Evolutionary conservation across 495 filamentous ascomycete genomes (phyloP).

Genomic region (Acidiella bohemica): DNA sequence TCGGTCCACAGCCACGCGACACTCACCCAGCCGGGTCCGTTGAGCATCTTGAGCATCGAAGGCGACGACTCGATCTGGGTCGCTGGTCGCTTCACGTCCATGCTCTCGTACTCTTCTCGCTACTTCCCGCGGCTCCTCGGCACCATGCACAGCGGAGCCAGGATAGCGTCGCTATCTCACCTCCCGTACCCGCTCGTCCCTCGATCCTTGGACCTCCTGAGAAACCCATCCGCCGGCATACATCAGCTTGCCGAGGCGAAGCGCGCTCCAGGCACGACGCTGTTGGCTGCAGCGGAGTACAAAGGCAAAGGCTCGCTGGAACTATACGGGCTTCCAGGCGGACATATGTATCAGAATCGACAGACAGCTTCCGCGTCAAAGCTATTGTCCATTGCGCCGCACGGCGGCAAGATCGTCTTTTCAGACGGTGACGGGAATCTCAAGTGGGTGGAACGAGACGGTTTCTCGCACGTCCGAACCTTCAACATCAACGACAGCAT

Average conservation of each 20-base stretch:
- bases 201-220: slow-evolving; percentile 40
- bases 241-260: slow-evolving; percentile 40
- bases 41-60: slow-evolving; percentile 51
- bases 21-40: slow-evolving; percentile 66
- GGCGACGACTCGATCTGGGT: slow-evolving; percentile 57
- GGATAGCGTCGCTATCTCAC: slow-evolving; percentile 62
- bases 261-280: slow-evolving; percentile 37
- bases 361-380: slow-evolving; percentile 71
- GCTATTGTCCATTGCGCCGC: slow-evolving; percentile 68
- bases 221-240: slow-evolving; percentile 33
- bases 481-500: slow-evolving; percentile 54
- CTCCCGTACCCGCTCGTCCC: slow-evolving; percentile 55
- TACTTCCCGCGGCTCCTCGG: slow-evolving; percentile 66
- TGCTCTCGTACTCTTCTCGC: slow-evolving; percentile 77
- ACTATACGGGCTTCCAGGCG: slow-evolving; percentile 51
- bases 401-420: slow-evolving; percentile 73
- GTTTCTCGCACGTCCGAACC: slow-evolving; percentile 61
- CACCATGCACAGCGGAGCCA: slow-evolving; percentile 71
- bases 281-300: slow-evolving; percentile 87
- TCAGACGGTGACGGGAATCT: slow-evolving; percentile 72
- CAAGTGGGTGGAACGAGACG: slow-evolving; percentile 88
- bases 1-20: slow-evolving; percentile 38
- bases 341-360: slow-evolving; percentile 51
- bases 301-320: slow-evolving; percentile 85
- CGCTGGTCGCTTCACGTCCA: slow-evolving; percentile 78